These are phyloP conservation scores for Zygosaccharomyces pseudorouxii DNA, from an alignment of 805 yeast species.

Conservation along the genomic window DNA sequence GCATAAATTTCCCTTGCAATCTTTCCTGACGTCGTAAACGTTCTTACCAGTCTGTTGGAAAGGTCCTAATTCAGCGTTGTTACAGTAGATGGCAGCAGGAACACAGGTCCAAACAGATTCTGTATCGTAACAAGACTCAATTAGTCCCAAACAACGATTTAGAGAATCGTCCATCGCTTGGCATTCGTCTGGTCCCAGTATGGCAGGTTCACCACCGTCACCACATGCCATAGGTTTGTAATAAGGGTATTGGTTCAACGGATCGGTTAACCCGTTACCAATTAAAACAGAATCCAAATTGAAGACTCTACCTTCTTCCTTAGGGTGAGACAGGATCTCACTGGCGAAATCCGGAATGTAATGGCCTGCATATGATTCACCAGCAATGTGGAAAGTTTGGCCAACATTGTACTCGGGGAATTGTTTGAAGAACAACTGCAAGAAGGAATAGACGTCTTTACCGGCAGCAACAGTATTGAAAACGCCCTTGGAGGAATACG, in stretches of 20 bases:
- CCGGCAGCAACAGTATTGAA: conserved; percentile 78
- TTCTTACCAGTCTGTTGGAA: conserved; percentile 82
- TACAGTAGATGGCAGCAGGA: conserved; percentile 89
- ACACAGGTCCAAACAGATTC: conserved; percentile 79
- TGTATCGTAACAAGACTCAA: conserved; percentile 71
- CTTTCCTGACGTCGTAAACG: conserved; percentile 81
- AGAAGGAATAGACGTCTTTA: conserved; percentile 72
- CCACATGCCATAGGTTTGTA: conserved; percentile 96
- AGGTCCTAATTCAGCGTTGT: conserved; percentile 75
- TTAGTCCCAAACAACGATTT: conserved; percentile 73
- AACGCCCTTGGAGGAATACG: conserved; percentile 59
- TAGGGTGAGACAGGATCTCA: conserved; percentile 65
- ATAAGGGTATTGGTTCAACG: conserved; percentile 69
- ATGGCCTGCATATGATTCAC: conserved; percentile 93
- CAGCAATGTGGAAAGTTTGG: conserved; percentile 78
- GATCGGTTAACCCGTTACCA: conserved; percentile 90
- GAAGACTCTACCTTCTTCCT: conserved; percentile 48
- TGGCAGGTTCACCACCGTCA: conserved; percentile 76
- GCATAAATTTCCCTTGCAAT: conserved; percentile 73
- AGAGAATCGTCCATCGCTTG: conserved; percentile 58
- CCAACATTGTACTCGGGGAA: conserved; percentile 50
- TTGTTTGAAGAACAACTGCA: conserved; percentile 73
- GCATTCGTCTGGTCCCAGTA: conserved; percentile 76
- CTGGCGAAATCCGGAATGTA: conserved; percentile 86
- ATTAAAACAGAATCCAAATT: conserved; percentile 73